Conservation (phyloP, 352 stramenopile genomes). For the Pythium guiyangense region DNA sequence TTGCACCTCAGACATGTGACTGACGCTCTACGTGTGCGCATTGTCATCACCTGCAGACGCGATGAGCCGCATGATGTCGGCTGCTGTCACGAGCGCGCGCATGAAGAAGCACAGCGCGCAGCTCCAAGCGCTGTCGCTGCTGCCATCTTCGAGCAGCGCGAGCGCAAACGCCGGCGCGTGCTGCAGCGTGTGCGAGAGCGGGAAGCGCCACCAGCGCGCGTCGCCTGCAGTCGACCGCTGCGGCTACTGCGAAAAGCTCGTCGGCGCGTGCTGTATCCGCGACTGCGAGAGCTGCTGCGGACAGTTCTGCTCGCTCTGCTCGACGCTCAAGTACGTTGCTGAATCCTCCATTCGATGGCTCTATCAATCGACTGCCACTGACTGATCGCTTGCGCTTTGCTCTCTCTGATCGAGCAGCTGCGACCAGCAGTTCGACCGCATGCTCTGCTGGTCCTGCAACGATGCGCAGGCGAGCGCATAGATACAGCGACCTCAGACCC, state of each 20-base stretch:
- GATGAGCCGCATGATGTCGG: slow-evolving; percentile 73
- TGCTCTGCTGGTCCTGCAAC: slow-evolving; percentile 77
- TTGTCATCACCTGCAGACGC: slow-evolving; percentile 31
- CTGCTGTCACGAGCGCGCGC: slow-evolving; percentile 56
- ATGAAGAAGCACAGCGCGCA: slow-evolving; percentile 64
- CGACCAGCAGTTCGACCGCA: slow-evolving; percentile 71
- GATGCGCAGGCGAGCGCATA: slow-evolving; percentile 23
- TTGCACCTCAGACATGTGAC: not conserved
- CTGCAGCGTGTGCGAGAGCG: slow-evolving; percentile 38
- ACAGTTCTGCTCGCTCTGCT: slow-evolving; percentile 75
- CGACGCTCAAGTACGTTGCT: slow-evolving; percentile 67
- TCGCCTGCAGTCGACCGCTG: slow-evolving; percentile 25
- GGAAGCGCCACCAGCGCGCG: slow-evolving; percentile 12
- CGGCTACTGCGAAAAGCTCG: slow-evolving; percentile 56
- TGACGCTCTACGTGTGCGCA: not conserved
- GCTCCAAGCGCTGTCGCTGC: slow-evolving; percentile 18
- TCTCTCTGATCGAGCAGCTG: slow-evolving; percentile 24
- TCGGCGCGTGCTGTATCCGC: slow-evolving; percentile 53
- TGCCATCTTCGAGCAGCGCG: not conserved
- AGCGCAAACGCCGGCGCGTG: not conserved
- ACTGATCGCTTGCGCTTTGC: not conserved
- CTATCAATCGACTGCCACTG: not conserved
- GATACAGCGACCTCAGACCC: not conserved
- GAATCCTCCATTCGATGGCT: no score
- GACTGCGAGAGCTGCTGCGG: slow-evolving; percentile 52